Percentiles rank a stretch among this genome's conserved stretches.
phyloP scores from a whole-genome alignment of 2,329 filamentous ascomycete genomes.

The Spiromastix sp. region DNA sequence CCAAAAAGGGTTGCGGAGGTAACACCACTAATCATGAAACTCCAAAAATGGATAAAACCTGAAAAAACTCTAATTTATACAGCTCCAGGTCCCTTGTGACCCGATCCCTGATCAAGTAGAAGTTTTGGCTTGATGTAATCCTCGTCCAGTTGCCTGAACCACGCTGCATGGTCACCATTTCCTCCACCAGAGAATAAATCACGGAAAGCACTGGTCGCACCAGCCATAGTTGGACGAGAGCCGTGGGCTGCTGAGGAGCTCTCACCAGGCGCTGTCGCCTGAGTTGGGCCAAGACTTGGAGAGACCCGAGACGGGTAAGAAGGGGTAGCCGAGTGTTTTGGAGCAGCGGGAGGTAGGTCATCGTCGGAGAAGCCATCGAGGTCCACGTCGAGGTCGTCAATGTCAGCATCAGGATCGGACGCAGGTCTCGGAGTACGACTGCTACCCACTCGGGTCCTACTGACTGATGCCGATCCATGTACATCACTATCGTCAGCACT shows the following conservation, averaged over 20 bases:
- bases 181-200: slow-evolving; percentile 63
- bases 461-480: slow-evolving; percentile 1
- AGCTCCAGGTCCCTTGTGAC: slow-evolving; percentile 32
- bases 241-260: too few relatives aligned
- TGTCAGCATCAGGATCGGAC: slow-evolving; percentile 18
- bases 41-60: slow-evolving; percentile 16
- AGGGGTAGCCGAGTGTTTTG: slow-evolving; percentile 25
- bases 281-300: slow-evolving; percentile 4
- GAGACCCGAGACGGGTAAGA: slow-evolving; percentile 13
- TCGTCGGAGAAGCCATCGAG: slow-evolving; percentile 40
- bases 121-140: slow-evolving; percentile 91
- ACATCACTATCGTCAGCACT: slow-evolving; percentile 39
- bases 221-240: slow-evolving; percentile 38
- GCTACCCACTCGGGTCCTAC: slow-evolving; percentile 25
- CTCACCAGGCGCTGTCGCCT: too few relatives aligned
- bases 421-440: slow-evolving; percentile 27
- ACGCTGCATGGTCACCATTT: slow-evolving; percentile 75
- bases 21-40: slow-evolving; percentile 2
- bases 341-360: slow-evolving; percentile 49
- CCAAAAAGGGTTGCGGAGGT: too few relatives aligned
- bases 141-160: slow-evolving; percentile 89
- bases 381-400: slow-evolving; percentile 30
- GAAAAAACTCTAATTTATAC: too few relatives aligned
- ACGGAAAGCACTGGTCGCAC: slow-evolving; percentile 64
- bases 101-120: slow-evolving; percentile 58